Conservation (phyloP, 768 basidiomycete species). For the Lepiota venenata region DNA sequence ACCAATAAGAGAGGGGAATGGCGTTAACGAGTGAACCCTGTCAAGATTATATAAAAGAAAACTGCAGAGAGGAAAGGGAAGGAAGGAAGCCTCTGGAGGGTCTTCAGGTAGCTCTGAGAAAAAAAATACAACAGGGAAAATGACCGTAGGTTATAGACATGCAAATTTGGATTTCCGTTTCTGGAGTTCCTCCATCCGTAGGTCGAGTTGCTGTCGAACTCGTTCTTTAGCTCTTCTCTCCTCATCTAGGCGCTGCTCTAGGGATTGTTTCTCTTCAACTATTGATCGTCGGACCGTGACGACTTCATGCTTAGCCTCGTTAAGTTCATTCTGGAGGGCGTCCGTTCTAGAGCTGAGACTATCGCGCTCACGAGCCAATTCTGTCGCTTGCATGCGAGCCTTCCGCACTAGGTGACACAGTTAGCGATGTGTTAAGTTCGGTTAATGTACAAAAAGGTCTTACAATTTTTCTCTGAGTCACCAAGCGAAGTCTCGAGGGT, state of each 20-base stretch:
- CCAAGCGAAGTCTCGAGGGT: conserved; percentile 84
- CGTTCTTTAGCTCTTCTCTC: conserved; percentile 89
- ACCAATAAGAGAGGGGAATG: conserved; percentile 25
- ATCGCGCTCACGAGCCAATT: conserved; percentile 85
- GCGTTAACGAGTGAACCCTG: conserved; percentile 35
- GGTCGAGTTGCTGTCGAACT: conserved; percentile 81
- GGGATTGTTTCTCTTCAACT: conserved; percentile 84
- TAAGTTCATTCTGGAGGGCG: conserved; percentile 65
- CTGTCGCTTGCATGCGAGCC: conserved; percentile 90
- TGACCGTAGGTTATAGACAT: conserved; percentile 56
- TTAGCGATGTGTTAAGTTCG: conserved; percentile 7
- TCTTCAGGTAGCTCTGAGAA: not conserved
- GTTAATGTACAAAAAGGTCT: conserved; percentile 29
- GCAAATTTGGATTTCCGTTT: conserved; percentile 91
- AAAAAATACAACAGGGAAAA: conserved; percentile 6
- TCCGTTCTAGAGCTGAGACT: conserved; percentile 63
- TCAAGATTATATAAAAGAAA: conserved; percentile 27
- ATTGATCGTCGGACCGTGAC: conserved; percentile 73
- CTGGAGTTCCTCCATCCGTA: conserved; percentile 81
- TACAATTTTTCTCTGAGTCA: conserved; percentile 91
- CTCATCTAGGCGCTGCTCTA: conserved; percentile 81
- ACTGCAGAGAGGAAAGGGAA: conserved; percentile 17
- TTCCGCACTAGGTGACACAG: conserved; percentile 67
- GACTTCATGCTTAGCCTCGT: conserved; percentile 78
- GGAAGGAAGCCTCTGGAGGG: conserved; percentile 20